Conservation (phyloP, 345 rosid species). For the Salix suchowensis region DNA sequence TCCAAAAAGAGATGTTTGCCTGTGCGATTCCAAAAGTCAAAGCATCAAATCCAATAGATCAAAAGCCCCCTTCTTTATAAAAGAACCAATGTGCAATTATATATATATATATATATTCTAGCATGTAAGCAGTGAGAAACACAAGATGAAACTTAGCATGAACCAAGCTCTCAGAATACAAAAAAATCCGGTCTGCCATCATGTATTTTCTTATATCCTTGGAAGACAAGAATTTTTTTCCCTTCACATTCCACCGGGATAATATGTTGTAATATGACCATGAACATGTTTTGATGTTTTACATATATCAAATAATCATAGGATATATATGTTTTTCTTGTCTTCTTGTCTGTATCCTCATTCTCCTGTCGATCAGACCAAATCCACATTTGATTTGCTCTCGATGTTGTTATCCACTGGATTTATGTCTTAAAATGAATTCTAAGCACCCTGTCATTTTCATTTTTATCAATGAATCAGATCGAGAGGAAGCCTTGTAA, state of each 20-base stretch:
- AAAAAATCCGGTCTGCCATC: not conserved
- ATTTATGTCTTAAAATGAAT: not conserved
- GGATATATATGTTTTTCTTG: not conserved
- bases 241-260: not conserved
- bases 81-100: constrained; percentile 20
- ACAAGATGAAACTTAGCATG: not conserved
- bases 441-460: not conserved
- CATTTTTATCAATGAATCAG: not conserved
- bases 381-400: not conserved
- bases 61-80: constrained; percentile 22
- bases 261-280: not conserved
- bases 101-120: not conserved
- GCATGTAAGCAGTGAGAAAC: constrained; percentile 5
- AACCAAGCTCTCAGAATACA: not conserved
- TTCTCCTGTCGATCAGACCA: not conserved
- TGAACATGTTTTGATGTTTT: not conserved
- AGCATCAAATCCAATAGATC: constrained; percentile 38
- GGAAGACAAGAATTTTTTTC: not conserved
- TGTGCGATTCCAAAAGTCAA: constrained; percentile 48
- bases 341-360: not conserved
- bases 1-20: constrained; percentile 47
- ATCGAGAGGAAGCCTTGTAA: not conserved
- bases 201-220: not conserved
- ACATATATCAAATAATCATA: not conserved
- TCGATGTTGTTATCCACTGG: not conserved